A percentile compares a stretch with the other conserved stretches of the same genome.
These are phyloP conservation scores for Pinus albicaulis DNA, from an alignment of 75 land plant genomes.

Conservation along the genomic window DNA sequence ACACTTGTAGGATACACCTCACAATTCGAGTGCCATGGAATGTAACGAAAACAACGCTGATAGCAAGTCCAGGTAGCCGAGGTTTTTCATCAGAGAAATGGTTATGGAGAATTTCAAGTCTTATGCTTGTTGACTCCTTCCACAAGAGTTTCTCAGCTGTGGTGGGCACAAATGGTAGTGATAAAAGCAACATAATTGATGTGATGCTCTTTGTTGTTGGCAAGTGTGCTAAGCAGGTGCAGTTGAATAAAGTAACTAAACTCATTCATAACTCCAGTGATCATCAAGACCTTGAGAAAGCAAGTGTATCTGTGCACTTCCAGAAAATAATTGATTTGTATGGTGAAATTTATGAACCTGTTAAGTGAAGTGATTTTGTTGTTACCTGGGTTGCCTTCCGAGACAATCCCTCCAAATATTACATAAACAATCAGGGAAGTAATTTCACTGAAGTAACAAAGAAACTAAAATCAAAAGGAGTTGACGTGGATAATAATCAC, in stretches of 20 bases:
- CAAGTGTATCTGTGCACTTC: slow-evolving; percentile 91
- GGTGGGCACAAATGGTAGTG: slow-evolving; percentile 98
- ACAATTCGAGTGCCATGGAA: not conserved
- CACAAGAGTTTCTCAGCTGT: slow-evolving; percentile 99
- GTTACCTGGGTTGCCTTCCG: slow-evolving; percentile 85
- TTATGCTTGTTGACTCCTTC: slow-evolving; percentile 94
- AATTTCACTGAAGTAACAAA: slow-evolving; percentile 96
- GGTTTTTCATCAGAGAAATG: slow-evolving; percentile 94
- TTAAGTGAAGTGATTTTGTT: slow-evolving; percentile 80
- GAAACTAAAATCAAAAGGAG: slow-evolving; percentile 86
- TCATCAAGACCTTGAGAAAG: slow-evolving; percentile 94
- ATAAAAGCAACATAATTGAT: slow-evolving; percentile 97
- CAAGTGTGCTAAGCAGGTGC: slow-evolving; percentile 98
- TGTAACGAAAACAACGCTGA: not conserved
- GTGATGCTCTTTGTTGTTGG: slow-evolving; percentile 99
- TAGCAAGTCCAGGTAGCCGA: slow-evolving; percentile 22
- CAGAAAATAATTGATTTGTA: slow-evolving; percentile 96
- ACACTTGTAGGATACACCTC: not conserved
- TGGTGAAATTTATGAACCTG: slow-evolving; percentile 75
- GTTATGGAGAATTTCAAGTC: slow-evolving; percentile 95
- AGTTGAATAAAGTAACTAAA: slow-evolving; percentile 94
- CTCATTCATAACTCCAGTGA: slow-evolving; percentile 96
- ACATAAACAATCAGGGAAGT: slow-evolving; percentile 79
- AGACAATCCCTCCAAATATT: slow-evolving; percentile 95
- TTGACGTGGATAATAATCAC: slow-evolving; percentile 93